Percentiles rank a stretch among this genome's conserved stretches.
Evolutionary conservation across 331 rosid genomes (phyloP).

Genomic region (Acacia concinna): DNA sequence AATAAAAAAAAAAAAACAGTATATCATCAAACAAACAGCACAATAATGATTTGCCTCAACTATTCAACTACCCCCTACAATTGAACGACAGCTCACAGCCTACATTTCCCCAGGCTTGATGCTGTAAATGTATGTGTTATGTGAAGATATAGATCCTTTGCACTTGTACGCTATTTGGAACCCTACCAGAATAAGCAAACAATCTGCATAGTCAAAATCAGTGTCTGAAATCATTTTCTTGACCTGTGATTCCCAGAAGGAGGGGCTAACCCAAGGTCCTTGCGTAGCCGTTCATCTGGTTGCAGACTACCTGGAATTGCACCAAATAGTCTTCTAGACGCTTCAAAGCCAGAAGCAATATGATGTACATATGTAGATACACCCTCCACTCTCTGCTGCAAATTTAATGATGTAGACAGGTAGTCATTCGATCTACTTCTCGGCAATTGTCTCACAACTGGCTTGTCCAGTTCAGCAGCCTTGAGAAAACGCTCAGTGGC

Average conservation of each 20-base stretch:
- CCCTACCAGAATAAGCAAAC: not conserved
- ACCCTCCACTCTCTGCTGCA: slow-evolving; percentile 48
- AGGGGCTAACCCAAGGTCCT: slow-evolving; percentile 67
- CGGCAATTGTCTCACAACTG: slow-evolving; percentile 29
- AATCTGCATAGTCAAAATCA: not conserved
- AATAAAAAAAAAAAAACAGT: not conserved
- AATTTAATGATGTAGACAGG: slow-evolving; percentile 51
- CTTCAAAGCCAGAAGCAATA: slow-evolving; percentile 72
- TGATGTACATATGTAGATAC: slow-evolving; percentile 76
- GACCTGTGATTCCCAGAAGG: slow-evolving; percentile 35
- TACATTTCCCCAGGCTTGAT: slow-evolving; percentile 2
- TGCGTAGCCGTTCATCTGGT: slow-evolving; percentile 74
- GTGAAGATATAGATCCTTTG: slow-evolving; percentile 13
- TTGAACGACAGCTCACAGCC: not conserved
- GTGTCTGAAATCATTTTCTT: slow-evolving; percentile 20
- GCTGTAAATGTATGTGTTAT: not conserved
- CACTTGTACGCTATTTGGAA: not conserved
- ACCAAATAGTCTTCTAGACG: slow-evolving; percentile 74
- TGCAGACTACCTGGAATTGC: slow-evolving; percentile 81
- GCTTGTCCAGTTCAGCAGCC: slow-evolving; percentile 55
- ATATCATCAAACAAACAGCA: not conserved
- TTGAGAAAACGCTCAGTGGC: slow-evolving; percentile 82
- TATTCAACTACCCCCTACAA: not conserved
- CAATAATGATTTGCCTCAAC: not conserved
- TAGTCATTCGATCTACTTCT: slow-evolving; percentile 43